Percentiles rank a stretch among this genome's conserved stretches.
phyloP scores from a whole-genome alignment of 2,329 filamentous ascomycete genomes.

The Paecilomyces sp. region DNA sequence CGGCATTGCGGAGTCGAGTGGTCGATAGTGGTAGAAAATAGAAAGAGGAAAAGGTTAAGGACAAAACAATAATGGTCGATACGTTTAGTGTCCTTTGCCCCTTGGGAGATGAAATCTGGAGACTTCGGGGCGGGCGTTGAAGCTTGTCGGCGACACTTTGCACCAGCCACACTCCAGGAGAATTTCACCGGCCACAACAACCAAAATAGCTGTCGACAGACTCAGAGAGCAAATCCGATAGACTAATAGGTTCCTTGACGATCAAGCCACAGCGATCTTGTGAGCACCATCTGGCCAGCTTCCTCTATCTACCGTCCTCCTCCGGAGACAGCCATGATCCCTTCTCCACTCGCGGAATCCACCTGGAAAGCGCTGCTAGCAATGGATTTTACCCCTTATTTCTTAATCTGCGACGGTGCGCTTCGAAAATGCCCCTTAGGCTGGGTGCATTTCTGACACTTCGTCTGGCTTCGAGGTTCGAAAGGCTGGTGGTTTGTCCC shows the following conservation, averaged over 20 bases:
- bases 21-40: neutral
- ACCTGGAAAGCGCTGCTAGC: neutral
- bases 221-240: no score
- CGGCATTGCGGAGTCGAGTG: neutral
- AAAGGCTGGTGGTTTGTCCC: neutral
- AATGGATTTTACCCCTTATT: neutral
- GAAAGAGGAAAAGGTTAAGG: neutral
- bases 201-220: neutral
- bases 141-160: neutral
- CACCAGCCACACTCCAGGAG: neutral
- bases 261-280: neutral
- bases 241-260: neutral
- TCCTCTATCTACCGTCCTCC: neutral
- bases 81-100: neutral
- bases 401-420: neutral
- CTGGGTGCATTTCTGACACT: neutral
- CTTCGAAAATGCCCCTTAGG: neutral
- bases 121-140: neutral
- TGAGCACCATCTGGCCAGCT: neutral
- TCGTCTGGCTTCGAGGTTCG: neutral
- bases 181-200: neutral
- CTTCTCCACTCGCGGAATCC: neutral
- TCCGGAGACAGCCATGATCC: neutral
- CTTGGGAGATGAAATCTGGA: neutral
- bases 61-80: neutral